Evolutionary conservation across 345 rosid genomes (phyloP).

Genomic region (Gossypium raimondii): DNA sequence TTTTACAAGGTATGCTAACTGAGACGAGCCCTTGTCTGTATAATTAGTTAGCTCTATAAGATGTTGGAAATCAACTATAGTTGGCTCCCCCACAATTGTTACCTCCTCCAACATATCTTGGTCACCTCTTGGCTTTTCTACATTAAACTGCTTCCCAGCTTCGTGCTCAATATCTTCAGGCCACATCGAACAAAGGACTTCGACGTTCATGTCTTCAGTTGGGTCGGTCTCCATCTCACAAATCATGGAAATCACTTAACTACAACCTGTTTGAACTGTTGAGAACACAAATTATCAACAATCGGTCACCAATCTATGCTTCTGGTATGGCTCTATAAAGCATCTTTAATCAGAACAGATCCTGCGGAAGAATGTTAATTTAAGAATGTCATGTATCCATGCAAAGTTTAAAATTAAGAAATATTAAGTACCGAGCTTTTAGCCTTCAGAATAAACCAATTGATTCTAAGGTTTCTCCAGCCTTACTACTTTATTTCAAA

Average conservation of each 20-base stretch:
- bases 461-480: not conserved
- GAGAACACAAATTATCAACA: constrained; percentile 9
- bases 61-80: constrained; percentile 59
- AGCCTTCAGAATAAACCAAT: not conserved
- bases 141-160: constrained; percentile 77
- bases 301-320: constrained; percentile 3
- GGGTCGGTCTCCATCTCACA: constrained; percentile 59
- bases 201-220: constrained; percentile 76
- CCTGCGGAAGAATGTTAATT: not conserved
- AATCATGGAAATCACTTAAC: constrained; percentile 29
- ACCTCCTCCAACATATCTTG: constrained; percentile 91
- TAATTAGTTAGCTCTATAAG: constrained; percentile 52
- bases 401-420: not conserved
- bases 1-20: constrained; percentile 72
- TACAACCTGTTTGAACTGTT: constrained; percentile 13
- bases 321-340: not conserved
- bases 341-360: constrained; percentile 7
- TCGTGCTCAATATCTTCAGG: constrained; percentile 74
- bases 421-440: not conserved
- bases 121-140: constrained; percentile 70
- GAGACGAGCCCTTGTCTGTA: constrained; percentile 77
- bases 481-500: not conserved
- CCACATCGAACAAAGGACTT: constrained; percentile 89
- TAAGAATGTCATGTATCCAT: not conserved
- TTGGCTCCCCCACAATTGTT: constrained; percentile 41